Evolutionary conservation across 495 filamentous ascomycete genomes (phyloP), one percentile per base, ranked within the genome.

Genomic region (Penicillium egyptiacum): DNA sequence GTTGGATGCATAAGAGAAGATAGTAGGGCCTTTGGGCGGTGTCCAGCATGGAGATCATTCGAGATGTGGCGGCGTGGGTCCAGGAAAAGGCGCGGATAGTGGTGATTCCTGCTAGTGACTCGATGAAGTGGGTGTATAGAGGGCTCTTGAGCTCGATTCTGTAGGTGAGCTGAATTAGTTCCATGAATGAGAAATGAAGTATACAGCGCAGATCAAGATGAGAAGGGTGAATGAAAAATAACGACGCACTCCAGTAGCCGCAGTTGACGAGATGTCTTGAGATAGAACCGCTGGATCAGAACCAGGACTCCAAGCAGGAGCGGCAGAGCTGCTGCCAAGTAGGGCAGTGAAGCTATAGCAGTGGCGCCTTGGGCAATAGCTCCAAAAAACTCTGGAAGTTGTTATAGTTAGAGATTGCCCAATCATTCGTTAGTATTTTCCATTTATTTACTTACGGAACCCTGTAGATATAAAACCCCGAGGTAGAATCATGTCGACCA

Each of bases 281-380:
- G 83, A 72, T 94, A 93, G 72, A 92, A 92, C 49, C 87, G 76
- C 66, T 92, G 90, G 47, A 92, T 87, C 68, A 84, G 87, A 49
- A 69, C 78, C 14, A 83, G 52, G 0, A 75, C 25, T 20, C 62
- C 50, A 33, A 75, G 28, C 0, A 46, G 72, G 42, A 63, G 20
- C 19, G 67, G 69, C 12, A 65, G 46, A 9, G 59, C 48, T 8
- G 53, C 56, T 53, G 48, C 75, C 53, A 54, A 68, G 33, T 23
- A 79, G 84, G 74, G 60, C 7, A 62, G 19, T 7, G 60, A 59
- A 16, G 59, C 57, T 43, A 68, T 56, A 0, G 51, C 44, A 61
- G 49, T 45, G 17, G 62, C 57, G 47, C 65, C 17, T 60, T 72
- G 59, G 49, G 64, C 17, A 59, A 76, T 11, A 66, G 59, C 35